Base-by-base conservation (phyloP, 495 filamentous ascomycete genomes). In the Penicillium robsamsonii region DNA sequence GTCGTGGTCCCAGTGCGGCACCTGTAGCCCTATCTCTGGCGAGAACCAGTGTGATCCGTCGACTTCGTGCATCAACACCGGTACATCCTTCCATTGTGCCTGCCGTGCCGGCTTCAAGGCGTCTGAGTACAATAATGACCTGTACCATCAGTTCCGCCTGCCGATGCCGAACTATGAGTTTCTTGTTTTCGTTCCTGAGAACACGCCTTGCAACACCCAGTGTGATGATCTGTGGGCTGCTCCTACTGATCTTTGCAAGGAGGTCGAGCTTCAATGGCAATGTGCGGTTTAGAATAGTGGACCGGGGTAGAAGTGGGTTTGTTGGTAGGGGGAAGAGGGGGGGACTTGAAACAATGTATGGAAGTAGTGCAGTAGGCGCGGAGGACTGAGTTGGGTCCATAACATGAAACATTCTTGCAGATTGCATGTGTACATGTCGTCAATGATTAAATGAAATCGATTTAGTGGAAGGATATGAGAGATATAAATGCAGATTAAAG, bases 31-130 rank as follows among this genome's bases (percentile, higher is more conserved):
- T 8, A 12, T 75, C 52, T 75, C 74, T 3, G 74, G 74, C 47
- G 55, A 72, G 44, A 77, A 77, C 62, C 54, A 61, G 56, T 77
- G 74, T 55, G 74, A 76, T 50, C 56, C 71, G 29, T 74, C 71
- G 12, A 77, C 74, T 42, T 75, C 73, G 33, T 77, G 74, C 59
- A 77, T 77, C 50, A 94, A 75, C 54, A 83, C 87, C 0, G 86
- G 87, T 30, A 83, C 74, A 42, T 88, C 74, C 66, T 94, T 87
- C 58, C 91, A 90, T 70, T 91, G 87, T 13, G 89, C 88, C 59
- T 89, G 60, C 82, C 81, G 51, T 81, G 79, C 56, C 79, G 89
- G 59, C 84, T 78, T 72, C 87, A 94, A 58, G 85, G 83, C 55
- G 83, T 74, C 71, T 11, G 27, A 50, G 24, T 17, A 57, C 22